A percentile compares a stretch with the other conserved stretches of the same genome.
phyloP scores from a whole-genome alignment of 768 basidiomycete species.

The Lentinula lateritia region DNA sequence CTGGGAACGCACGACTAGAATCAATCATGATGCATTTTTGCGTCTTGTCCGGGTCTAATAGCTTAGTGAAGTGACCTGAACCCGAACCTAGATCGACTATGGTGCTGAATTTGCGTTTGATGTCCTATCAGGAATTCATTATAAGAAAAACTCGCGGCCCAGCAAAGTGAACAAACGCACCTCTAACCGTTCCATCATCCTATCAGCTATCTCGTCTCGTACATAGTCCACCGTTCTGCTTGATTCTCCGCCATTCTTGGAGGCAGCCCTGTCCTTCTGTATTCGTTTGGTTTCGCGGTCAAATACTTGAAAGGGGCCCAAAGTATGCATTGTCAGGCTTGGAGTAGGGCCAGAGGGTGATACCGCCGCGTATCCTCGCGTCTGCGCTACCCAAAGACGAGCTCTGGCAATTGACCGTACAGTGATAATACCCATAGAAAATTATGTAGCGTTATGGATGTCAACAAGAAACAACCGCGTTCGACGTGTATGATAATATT shows the following conservation, averaged over 20 bases:
- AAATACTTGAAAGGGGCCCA: slow-evolving; percentile 78
- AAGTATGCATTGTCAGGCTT: slow-evolving; percentile 33
- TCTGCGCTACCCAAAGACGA: slow-evolving; percentile 3
- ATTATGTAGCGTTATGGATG: not conserved
- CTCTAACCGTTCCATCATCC: slow-evolving; percentile 85
- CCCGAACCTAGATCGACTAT: slow-evolving; percentile 89
- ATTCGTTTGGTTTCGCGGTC: slow-evolving; percentile 73
- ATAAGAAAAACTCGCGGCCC: no score
- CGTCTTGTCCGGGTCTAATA: slow-evolving; percentile 64
- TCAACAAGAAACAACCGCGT: no score
- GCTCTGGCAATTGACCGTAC: not conserved
- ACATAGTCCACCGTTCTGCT: slow-evolving; percentile 89
- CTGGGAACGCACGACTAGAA: slow-evolving; percentile 58
- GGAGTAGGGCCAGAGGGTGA: slow-evolving; percentile 33
- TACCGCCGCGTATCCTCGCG: slow-evolving; percentile 44
- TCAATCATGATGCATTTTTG: slow-evolving; percentile 82
- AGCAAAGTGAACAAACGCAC: slow-evolving; percentile 33
- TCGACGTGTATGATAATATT: no score
- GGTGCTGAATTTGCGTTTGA: slow-evolving; percentile 75
- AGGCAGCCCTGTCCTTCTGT: slow-evolving; percentile 74
- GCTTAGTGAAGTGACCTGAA: slow-evolving; percentile 85
- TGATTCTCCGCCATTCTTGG: slow-evolving; percentile 45
- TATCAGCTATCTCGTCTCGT: slow-evolving; percentile 83
- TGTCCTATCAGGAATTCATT: slow-evolving; percentile 54
- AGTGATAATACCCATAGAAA: not conserved